These are phyloP conservation scores for Centella asiatica DNA, from an alignment of 129 eudicot genomes.

Conservation along the genomic window DNA sequence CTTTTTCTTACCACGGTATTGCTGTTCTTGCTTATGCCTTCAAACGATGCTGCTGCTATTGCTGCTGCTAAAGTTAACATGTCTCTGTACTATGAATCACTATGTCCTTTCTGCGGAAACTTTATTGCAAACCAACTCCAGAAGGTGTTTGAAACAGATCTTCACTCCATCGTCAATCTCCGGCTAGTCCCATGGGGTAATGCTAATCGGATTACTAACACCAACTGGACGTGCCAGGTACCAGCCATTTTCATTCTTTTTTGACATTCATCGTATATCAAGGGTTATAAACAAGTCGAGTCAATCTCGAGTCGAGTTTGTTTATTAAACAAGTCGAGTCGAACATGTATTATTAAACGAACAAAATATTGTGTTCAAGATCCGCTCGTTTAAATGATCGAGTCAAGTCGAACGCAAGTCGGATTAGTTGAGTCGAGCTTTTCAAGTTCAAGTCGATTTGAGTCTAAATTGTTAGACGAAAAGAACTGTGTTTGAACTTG, in stretches of 20 bases:
- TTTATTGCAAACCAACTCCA: conserved; percentile 72
- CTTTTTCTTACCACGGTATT: conserved; percentile 3
- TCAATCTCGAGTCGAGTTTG: too few species aligned
- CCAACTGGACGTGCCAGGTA: conserved; percentile 75
- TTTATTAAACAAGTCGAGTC: too few species aligned
- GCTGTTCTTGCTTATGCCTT: conserved; percentile 23
- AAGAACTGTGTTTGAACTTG: too few species aligned
- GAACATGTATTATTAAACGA: too few species aligned
- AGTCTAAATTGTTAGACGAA: too few species aligned
- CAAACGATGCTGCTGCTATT: conserved; percentile 13
- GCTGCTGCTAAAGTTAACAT: conserved; percentile 40
- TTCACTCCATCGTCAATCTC: conserved; percentile 63
- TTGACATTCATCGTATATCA: background rate
- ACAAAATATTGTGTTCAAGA: too few species aligned
- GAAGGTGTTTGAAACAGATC: conserved; percentile 46
- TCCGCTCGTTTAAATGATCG: too few species aligned
- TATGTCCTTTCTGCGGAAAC: conserved; percentile 76
- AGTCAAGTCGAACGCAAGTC: too few species aligned
- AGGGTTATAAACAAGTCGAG: too few species aligned
- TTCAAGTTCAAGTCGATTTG: too few species aligned
- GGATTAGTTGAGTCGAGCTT: too few species aligned
- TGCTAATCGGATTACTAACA: conserved; percentile 43
- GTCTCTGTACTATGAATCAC: conserved; percentile 73
- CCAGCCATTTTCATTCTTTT: background rate
- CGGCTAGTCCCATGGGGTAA: conserved; percentile 92